phyloP scores from a whole-genome alignment of 257 asterid species.

The Solanum piurae region DNA sequence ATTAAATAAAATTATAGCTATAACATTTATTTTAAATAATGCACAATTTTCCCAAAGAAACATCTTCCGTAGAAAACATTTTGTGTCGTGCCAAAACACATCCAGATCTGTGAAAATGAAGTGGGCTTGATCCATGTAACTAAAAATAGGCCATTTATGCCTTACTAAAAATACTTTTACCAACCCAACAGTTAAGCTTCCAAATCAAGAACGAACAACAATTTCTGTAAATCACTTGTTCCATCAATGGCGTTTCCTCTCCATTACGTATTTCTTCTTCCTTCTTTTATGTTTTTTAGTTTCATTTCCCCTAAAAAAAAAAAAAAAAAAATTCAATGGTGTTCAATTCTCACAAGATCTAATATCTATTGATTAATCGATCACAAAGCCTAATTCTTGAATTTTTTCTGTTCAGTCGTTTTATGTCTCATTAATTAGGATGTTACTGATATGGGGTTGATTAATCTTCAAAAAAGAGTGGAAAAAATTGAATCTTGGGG shows the following conservation, averaged over 20 bases:
- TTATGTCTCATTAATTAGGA: background rate
- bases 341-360: background rate
- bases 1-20: fast-evolving
- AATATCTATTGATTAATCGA: background rate
- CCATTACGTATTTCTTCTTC: background rate
- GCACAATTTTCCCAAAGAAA: too few relatives aligned
- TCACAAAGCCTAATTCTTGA: background rate
- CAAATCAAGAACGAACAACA: background rate
- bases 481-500: background rate
- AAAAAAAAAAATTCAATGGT: background rate
- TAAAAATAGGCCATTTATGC: background rate
- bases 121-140: background rate
- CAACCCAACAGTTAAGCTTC: background rate
- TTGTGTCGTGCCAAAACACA: background rate
- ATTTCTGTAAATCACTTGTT: background rate
- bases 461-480: background rate
- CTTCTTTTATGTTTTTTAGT: background rate
- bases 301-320: background rate
- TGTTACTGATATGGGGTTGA: background rate
- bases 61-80: too few relatives aligned
- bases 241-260: background rate
- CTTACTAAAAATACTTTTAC: background rate
- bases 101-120: background rate
- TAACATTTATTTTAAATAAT: too few relatives aligned
- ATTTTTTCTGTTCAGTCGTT: background rate